phyloP scores from a whole-genome alignment of 2,329 filamentous ascomycete genomes.

The Cordyceps tenuipes region DNA sequence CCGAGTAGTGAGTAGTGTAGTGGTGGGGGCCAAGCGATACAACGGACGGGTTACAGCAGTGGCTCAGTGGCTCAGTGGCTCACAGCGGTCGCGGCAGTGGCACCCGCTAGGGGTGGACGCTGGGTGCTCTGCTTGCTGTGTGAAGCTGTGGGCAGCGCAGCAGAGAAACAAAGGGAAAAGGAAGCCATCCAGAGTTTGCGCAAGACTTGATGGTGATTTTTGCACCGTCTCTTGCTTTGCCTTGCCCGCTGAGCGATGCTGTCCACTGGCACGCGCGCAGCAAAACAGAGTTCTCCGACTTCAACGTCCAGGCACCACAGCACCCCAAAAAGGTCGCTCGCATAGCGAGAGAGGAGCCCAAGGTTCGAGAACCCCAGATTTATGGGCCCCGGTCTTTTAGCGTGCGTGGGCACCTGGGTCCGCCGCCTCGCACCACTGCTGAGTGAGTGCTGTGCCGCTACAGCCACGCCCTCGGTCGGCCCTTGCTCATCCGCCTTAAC shows the following conservation, averaged over 20 bases:
- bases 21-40: constrained; percentile 10
- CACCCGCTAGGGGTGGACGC: neutral
- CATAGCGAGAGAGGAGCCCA: neutral
- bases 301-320: neutral
- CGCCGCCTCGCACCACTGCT: neutral
- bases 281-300: neutral
- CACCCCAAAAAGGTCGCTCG: neutral
- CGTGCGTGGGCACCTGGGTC: constrained; percentile 4
- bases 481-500: neutral
- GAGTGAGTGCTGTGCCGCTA: neutral
- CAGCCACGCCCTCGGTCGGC: neutral
- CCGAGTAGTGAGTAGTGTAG: neutral
- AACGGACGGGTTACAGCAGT: neutral
- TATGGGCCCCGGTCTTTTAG: constrained; percentile 8
- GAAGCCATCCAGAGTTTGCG: no score
- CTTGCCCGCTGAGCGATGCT: no score
- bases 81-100: neutral
- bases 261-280: no score
- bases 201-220: no score
- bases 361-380: constrained; percentile 12
- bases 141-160: no score
- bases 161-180: no score
- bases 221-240: no score
- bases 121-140: no score
- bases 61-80: neutral